Evolutionary conservation across 768 basidiomycete species (phyloP).

Genomic region (Tephrocybe sp.): DNA sequence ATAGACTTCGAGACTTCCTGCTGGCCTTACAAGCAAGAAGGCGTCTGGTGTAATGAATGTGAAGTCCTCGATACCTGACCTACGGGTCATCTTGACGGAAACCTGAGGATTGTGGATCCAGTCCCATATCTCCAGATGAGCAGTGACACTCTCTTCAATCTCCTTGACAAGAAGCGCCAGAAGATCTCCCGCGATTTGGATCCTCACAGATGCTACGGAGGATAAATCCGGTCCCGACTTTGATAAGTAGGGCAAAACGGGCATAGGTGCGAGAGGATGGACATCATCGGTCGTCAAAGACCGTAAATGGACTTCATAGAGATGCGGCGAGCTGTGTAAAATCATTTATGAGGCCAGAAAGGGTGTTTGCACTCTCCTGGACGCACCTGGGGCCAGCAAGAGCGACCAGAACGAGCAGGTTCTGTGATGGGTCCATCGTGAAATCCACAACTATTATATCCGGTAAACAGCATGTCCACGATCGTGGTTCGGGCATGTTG

Average conservation of each 20-base stretch:
- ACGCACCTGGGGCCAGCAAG: conserved; percentile 37
- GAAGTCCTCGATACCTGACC: conserved; percentile 52
- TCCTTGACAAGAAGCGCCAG: conserved; percentile 53
- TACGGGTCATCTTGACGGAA: conserved; percentile 43
- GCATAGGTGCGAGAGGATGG: conserved; percentile 42
- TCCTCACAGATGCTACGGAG: conserved; percentile 37
- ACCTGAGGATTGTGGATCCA: conserved; percentile 40
- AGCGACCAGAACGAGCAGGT: conserved; percentile 51
- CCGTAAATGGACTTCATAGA: conserved; percentile 51
- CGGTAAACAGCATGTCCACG: conserved; percentile 45
- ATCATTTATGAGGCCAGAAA: background rate
- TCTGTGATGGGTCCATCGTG: conserved; percentile 57
- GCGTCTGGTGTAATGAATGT: conserved; percentile 45
- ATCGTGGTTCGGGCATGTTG: conserved; percentile 23
- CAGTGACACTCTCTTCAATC: conserved; percentile 36
- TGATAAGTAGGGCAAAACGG: conserved; percentile 38
- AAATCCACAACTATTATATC: conserved; percentile 51
- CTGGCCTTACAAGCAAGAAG: conserved; percentile 47
- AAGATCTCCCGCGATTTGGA: conserved; percentile 46
- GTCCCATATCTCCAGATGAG: conserved; percentile 52
- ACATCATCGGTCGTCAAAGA: conserved; percentile 51
- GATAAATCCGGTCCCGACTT: conserved; percentile 20
- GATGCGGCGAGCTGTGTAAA: conserved; percentile 34
- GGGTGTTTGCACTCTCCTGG: conserved; percentile 26
- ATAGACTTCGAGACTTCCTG: conserved; percentile 49